phyloP scores from a whole-genome alignment of 2,329 filamentous ascomycete species.

The Mycosphaerella arachidis region DNA sequence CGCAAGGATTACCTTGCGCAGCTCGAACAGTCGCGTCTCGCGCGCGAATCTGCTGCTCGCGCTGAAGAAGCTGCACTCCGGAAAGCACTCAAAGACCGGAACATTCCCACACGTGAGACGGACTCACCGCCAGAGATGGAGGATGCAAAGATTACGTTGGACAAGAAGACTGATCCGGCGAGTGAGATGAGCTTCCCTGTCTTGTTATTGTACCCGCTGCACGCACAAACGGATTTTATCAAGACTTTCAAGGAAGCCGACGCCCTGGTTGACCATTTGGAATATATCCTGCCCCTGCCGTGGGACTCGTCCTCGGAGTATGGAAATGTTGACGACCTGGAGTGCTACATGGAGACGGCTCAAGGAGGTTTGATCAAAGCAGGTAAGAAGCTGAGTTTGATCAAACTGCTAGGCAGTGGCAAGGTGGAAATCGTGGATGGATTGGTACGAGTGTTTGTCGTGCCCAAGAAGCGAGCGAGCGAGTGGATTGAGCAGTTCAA shows the following conservation, averaged over 20 bases:
- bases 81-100: constrained; percentile 59
- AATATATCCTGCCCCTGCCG: constrained; percentile 79
- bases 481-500: constrained; percentile 86
- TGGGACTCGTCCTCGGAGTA: constrained; percentile 76
- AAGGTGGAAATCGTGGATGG: constrained; percentile 86
- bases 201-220: constrained; percentile 77
- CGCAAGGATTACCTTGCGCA: constrained; percentile 55
- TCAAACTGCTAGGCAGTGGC: constrained; percentile 69
- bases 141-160: constrained; percentile 68
- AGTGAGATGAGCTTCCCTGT: constrained; percentile 72
- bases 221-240: constrained; percentile 82
- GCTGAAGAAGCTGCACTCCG: constrained; percentile 52
- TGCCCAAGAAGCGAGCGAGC: constrained; percentile 65
- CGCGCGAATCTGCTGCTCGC: constrained; percentile 52
- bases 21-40: constrained; percentile 53
- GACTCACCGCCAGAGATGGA: constrained; percentile 78
- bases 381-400: constrained; percentile 74
- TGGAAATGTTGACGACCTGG: constrained; percentile 55
- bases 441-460: constrained; percentile 73
- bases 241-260: constrained; percentile 79
- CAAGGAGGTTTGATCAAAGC: constrained; percentile 80
- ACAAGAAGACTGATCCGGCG: constrained; percentile 67
- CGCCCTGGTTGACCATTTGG: constrained; percentile 69
- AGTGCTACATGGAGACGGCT: constrained; percentile 84
- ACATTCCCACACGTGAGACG: constrained; percentile 64